A percentile compares a stretch with the other conserved stretches of the same genome.
These are phyloP conservation scores for Tetrapisispora phaffii DNA, from an alignment of 805 yeast species.

Conservation along the genomic window DNA sequence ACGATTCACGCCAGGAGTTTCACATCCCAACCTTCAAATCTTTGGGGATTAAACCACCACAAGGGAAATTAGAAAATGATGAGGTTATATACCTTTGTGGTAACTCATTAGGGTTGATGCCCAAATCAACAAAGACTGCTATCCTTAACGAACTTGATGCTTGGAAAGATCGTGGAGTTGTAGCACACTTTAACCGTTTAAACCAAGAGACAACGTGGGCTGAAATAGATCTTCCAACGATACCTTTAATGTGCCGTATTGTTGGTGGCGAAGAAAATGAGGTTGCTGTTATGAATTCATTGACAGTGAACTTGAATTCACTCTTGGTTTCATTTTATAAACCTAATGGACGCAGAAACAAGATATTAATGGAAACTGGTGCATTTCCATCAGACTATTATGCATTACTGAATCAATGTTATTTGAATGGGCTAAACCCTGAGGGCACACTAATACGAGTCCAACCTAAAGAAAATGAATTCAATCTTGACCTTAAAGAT, in stretches of 20 bases:
- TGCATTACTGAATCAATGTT: conserved; percentile 67
- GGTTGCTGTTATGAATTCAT: conserved; percentile 79
- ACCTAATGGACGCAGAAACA: conserved; percentile 45
- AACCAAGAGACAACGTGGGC: conserved; percentile 62
- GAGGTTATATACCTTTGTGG: conserved; percentile 68
- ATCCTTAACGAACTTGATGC: conserved; percentile 63
- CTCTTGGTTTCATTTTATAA: conserved; percentile 63
- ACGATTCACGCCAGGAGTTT: conserved; percentile 38
- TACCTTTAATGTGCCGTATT: conserved; percentile 56
- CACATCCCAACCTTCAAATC: conserved; percentile 57
- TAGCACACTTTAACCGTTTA: conserved; percentile 72
- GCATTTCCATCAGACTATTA: conserved; percentile 92
- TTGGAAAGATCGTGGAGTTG: conserved; percentile 76
- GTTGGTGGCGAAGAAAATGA: conserved; percentile 72
- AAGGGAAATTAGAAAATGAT: background rate
- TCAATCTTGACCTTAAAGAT: conserved; percentile 50
- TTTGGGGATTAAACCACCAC: conserved; percentile 37
- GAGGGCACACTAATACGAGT: conserved; percentile 54
- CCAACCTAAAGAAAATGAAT: conserved; percentile 49
- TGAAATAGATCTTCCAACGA: conserved; percentile 68
- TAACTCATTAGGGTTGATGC: conserved; percentile 90
- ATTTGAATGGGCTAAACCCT: conserved; percentile 45
- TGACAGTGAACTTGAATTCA: conserved; percentile 74
- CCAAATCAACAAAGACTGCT: conserved; percentile 47
- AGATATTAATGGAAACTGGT: conserved; percentile 73